Base-by-base conservation (phyloP, 129 eudicot species). In the Lactuca saligna region DNA sequence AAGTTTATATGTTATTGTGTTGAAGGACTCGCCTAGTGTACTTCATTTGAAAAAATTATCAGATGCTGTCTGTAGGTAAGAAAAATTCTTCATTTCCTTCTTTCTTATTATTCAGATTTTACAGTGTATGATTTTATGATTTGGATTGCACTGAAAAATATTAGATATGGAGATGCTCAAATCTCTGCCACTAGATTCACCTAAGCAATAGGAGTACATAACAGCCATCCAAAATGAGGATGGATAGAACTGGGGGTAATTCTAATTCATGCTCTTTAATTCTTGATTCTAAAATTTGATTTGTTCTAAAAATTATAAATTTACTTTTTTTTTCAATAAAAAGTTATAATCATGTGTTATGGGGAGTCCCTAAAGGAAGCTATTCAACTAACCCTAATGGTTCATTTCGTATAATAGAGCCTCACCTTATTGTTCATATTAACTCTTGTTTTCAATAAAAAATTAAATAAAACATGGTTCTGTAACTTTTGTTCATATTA, bases 11-110 rank as follows among this genome's bases (percentile, higher is more conserved):
- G 16, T 71, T 64, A 20, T 73, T 49, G 70, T 42, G 58, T 76
- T 86, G 87, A 86, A 92, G 96, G 96, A 86, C 70, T 86, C 96
- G 10, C 88, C 89, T 57, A 91, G 98, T 55, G 79, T 88, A 61
- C 75, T 17, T 74, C 98, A 92, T 79, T 78, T 88, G 58, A 86
- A 80, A 59, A 86, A 83, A 72, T 77, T 86, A 59, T 92, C 96
- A 14, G 54, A 63, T 84, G 91, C 95, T 70, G 20, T 20, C 20
- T 20, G 20, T 20, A 20, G 20, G 20, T 20, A 74, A 41, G 73
- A 17, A 3, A 35, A 41, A 25, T 38, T 63, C 8, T 57, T 72
- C 54, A 16, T 77, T 51, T 56, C n/a, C 39, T 44, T 73, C 25
- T 4, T 20, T 56, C 49, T 65, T 12, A 12, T 65, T 16, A 44